These are phyloP conservation scores for Vitis hybrid DNA, from an alignment of 177 flowering plant genomes.

Conservation along the genomic window DNA sequence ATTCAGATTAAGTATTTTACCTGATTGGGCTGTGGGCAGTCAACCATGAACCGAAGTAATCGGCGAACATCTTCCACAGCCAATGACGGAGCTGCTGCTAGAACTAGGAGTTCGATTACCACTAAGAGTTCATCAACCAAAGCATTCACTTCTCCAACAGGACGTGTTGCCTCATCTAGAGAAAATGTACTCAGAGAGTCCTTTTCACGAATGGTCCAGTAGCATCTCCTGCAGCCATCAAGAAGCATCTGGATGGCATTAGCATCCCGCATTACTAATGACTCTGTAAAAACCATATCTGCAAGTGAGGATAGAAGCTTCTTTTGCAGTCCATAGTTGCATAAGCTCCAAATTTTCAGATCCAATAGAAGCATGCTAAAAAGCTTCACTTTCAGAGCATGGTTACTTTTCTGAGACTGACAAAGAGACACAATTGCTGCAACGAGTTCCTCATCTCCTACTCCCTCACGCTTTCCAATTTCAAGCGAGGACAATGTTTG, in stretches of 20 bases:
- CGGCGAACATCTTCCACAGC: conserved; percentile 79
- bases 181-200: conserved; percentile 85
- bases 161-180: conserved; percentile 53
- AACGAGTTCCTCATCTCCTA: conserved; percentile 92
- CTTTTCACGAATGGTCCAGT: conserved; percentile 82
- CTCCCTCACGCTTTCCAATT: conserved; percentile 55
- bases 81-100: conserved; percentile 78
- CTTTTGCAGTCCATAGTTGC: conserved; percentile 96
- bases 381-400: conserved; percentile 84
- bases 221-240: conserved; percentile 97
- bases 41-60: conserved; percentile 87
- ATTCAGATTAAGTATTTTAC: conserved; percentile 26
- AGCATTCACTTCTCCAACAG: conserved; percentile 95
- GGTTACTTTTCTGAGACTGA: conserved; percentile 82
- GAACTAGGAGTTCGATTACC: conserved; percentile 80
- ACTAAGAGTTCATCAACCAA: conserved; percentile 96
- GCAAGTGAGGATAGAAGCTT: conserved; percentile 96
- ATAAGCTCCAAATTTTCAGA: conserved; percentile 91
- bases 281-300: conserved; percentile 98
- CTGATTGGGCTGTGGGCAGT: conserved; percentile 97
- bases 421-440: conserved; percentile 88
- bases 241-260: conserved; percentile 98
- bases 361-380: conserved; percentile 83
- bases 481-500: conserved; percentile 70
- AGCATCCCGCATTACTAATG: conserved; percentile 90